Evolutionary conservation across 176 grass and related monocot genomes (phyloP), one percentile per base, ranked within the genome.

Genomic region (Olyra latifolia): DNA sequence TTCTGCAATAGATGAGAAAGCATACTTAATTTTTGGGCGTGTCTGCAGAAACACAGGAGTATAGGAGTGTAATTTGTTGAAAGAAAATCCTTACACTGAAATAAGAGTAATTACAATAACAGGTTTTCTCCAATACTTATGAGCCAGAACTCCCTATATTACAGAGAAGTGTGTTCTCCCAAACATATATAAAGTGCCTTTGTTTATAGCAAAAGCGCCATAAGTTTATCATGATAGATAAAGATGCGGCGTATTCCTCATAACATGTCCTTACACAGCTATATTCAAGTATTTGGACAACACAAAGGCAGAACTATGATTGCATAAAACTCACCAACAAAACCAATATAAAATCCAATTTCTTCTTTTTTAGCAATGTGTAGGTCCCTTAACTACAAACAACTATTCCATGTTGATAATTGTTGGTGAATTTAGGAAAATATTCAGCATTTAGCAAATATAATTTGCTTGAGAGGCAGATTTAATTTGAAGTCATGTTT

Each of bases 291-390:
- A 16, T 54, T 77, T 81, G 24, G 45, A 6, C 39, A 59, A 65
- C 4, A 50, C 28, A 67, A n/a, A 35, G 30, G 66, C 66, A 65
- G 27, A 78, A 77, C 13, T 7, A 62, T 25, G 62, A 75, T 76
- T 44, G 13, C n/a, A 76, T 45, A 54, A 17, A 76, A 83, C 91
- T 78, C 71, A 93, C 91, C 91, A 40, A 89, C 77, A 89, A 89
- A 93, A 78, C 91, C 91, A 77, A 87, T 87, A 50, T 93, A 93
- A 77, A 93, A 93, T 71, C 91, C 91, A 69, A 93, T 93, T 87
- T 93, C 76, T 77, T 83, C 81, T 68, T 83, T 15, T 84, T 87
- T 85, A 50, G 91, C 91, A 89, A 93, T 66, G 62, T 87, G 58
- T 43, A 93, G 78, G 55, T 89, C 87, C 45, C 87, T 81, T 84